Percentiles rank a stretch among this genome's conserved stretches.
These are phyloP conservation scores for Leptographium wingfieldii DNA, from an alignment of 2,329 filamentous ascomycete genomes.

Conservation along the genomic window DNA sequence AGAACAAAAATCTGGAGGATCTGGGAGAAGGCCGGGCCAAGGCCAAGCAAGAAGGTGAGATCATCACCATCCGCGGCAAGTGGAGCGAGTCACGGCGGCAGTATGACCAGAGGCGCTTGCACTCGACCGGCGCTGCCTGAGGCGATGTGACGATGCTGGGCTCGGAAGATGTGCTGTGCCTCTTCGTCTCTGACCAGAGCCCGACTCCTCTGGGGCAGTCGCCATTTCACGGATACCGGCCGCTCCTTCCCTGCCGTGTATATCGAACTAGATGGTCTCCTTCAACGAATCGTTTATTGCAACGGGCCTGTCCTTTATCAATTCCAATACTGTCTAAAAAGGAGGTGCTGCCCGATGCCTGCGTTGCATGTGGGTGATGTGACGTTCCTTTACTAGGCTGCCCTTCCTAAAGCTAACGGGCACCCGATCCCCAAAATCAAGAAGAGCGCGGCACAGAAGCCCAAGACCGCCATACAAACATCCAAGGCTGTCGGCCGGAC, in stretches of 20 bases:
- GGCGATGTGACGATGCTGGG: not conserved
- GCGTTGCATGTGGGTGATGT: no score
- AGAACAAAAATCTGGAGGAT: constrained; percentile 36
- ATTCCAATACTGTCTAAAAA: no score
- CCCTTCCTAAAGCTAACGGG: no score
- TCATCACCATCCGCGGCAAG: constrained; percentile 31
- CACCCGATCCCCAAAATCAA: not conserved
- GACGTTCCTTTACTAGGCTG: no score
- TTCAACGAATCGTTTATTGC: not conserved
- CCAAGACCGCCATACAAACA: not conserved
- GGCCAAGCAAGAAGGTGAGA: constrained; percentile 30
- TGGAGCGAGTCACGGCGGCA: constrained; percentile 25
- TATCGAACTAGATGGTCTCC: not conserved
- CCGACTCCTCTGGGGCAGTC: no score
- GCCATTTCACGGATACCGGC: no score
- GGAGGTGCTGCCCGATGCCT: no score
- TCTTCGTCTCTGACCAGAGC: not conserved
- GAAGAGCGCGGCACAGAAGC: not conserved
- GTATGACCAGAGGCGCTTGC: constrained; percentile 10
- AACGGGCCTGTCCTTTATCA: no score
- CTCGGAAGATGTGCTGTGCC: not conserved
- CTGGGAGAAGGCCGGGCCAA: constrained; percentile 34
- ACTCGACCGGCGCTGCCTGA: not conserved
- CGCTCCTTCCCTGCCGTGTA: not conserved
- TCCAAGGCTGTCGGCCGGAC: not conserved